A percentile compares a stretch with the other conserved stretches of the same genome.
phyloP scores from a whole-genome alignment of 2,329 filamentous ascomycete genomes.

The Fusarium sp. region DNA sequence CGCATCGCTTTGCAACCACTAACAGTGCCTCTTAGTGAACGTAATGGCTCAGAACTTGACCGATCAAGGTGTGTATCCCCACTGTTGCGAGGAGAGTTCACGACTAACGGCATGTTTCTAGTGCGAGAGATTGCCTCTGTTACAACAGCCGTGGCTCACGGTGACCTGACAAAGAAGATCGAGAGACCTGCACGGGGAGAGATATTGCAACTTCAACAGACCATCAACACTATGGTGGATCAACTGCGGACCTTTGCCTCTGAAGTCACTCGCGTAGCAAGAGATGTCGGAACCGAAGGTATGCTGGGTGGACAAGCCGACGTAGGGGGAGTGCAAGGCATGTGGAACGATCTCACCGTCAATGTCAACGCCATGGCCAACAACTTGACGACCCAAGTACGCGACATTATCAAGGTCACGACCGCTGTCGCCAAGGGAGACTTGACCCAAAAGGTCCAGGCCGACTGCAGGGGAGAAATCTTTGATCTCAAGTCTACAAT shows the following conservation, averaged over 20 bases:
- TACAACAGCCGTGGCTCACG: conserved; percentile 84
- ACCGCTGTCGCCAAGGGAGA: conserved; percentile 84
- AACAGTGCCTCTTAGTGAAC: conserved; percentile 66
- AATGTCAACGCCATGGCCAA: conserved; percentile 92
- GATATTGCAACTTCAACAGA: conserved; percentile 85
- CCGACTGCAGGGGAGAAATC: conserved; percentile 91
- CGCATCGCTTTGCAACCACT: conserved; percentile 11
- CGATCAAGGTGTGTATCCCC: conserved; percentile 67
- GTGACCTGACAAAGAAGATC: conserved; percentile 86
- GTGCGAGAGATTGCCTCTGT: conserved; percentile 88
- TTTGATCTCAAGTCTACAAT: conserved; percentile 97
- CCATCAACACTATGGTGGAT: conserved; percentile 91
- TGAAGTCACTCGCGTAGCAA: conserved; percentile 83
- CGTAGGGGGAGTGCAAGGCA: conserved; percentile 85
- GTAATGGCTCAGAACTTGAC: conserved; percentile 87
- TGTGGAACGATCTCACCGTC: conserved; percentile 89
- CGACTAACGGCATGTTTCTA: conserved; percentile 40
- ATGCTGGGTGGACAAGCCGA: conserved; percentile 85
- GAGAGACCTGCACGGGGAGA: conserved; percentile 83
- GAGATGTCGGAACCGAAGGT: conserved; percentile 86
- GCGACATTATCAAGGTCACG: conserved; percentile 90
- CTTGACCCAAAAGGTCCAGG: conserved; percentile 95
- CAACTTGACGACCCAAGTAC: conserved; percentile 87
- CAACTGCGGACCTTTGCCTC: conserved; percentile 85
- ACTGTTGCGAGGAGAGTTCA: background rate